A percentile compares a stretch with the other conserved stretches of the same genome.
These are phyloP conservation scores for Cyclotella baltica DNA, from an alignment of 108 stramenopile species.

Conservation along the genomic window DNA sequence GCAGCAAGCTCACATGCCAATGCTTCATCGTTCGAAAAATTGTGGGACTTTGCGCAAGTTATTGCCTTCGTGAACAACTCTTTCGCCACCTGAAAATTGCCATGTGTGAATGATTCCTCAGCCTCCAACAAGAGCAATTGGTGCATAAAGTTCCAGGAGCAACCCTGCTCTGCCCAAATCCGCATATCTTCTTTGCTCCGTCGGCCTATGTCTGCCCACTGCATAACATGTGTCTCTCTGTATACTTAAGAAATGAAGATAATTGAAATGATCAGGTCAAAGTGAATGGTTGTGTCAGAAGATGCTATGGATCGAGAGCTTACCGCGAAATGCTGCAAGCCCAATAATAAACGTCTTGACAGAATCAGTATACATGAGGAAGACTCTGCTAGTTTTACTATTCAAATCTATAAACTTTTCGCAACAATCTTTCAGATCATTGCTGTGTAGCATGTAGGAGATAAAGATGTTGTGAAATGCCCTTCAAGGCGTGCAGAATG, in stretches of 20 bases:
- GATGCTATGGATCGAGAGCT: no score
- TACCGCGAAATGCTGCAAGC: constrained; percentile 20
- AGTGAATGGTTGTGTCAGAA: no score
- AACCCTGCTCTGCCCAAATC: constrained; percentile 6
- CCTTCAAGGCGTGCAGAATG: not conserved
- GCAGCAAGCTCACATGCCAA: constrained; percentile 21
- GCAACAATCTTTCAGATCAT: not conserved
- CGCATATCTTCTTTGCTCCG: constrained; percentile 8
- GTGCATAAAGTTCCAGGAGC: constrained; percentile 28
- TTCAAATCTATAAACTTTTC: not conserved
- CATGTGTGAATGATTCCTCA: constrained; percentile 13
- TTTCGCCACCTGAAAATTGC: constrained; percentile 5
- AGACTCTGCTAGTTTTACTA: not conserved
- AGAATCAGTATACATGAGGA: not conserved
- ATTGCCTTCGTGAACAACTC: constrained; percentile 30
- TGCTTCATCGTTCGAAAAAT: constrained; percentile 30
- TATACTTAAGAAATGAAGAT: no score
- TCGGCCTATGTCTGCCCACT: not conserved
- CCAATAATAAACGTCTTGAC: not conserved
- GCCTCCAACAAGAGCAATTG: constrained; percentile 25
- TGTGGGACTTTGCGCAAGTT: constrained; percentile 16
- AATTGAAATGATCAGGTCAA: no score
- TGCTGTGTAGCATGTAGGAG: not conserved
- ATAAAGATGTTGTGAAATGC: constrained; percentile 3
- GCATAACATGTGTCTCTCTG: not conserved